Evolutionary conservation across 2,329 filamentous ascomycete species (phyloP), one percentile per base, ranked within the genome.

Genomic region (Epichloe sibirici): DNA sequence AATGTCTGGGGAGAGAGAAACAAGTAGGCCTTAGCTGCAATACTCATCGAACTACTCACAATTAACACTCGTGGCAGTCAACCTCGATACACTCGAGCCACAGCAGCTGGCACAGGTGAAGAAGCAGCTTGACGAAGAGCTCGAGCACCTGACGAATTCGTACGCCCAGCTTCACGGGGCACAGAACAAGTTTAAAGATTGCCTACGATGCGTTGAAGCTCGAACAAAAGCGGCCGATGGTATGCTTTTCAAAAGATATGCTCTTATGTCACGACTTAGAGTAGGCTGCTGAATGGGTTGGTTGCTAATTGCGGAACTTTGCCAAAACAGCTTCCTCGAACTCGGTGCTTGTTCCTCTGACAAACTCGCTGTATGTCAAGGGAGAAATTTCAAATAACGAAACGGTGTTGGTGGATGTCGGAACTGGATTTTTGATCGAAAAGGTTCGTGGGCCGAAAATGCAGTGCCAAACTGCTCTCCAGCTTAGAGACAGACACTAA

Each of bases 121-220:
- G 76, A 90, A 93, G 69, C 91, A 96, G 69, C 85, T 98, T 59
- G 91, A 95, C 68, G 85, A 93, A 63, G 93, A 98, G 71, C 85
- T 98, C 58, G 89, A 95, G 67, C 91, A 97, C 73, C 81, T 98
- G 59, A 94, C 89, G 2, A 80, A 76, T 53, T 97, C 93, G 9
- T 95, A 95, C 73, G 78, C 86, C 49, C 93, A 95, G 67, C 82
- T 98, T 2, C 88, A 90, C 58, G 84, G 85, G 50, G 93, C 93
- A 2, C 93, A 97, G 68, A 78, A 82, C 51, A 95, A 94, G 68
- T 98, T 98, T 74, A 80, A 81, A 52, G 91, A 97, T 65, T 98
- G 93, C 63, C 78, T 95, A 38, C 78, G 79, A 49, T 89, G 86
- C 50, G 87, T 98, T 23, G 72, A 78, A 62, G 66, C 69, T 53